These are phyloP conservation scores for Spergularia marina DNA, from an alignment of 148 eudicot genomes.

Conservation along the genomic window DNA sequence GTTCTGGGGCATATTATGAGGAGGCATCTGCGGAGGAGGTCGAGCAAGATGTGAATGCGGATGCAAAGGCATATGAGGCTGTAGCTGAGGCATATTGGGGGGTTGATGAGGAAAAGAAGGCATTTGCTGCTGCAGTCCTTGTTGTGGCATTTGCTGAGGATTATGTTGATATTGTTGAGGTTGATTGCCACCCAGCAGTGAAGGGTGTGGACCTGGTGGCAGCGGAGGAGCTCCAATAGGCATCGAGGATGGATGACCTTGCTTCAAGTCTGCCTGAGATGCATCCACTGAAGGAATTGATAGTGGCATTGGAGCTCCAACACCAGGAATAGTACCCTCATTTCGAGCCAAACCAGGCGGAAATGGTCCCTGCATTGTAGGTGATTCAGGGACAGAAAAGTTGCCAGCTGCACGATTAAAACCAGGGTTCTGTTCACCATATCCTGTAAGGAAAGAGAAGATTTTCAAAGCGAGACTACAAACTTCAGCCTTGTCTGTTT, in stretches of 20 bases:
- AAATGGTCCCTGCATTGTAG: slow-evolving; percentile 82
- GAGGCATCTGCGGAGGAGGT: slow-evolving; percentile 72
- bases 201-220: slow-evolving; percentile 98
- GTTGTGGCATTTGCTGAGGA: slow-evolving; percentile 70
- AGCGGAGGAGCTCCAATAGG: slow-evolving; percentile 86
- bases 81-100: slow-evolving; percentile 70
- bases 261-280: slow-evolving; percentile 72
- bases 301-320: slow-evolving; percentile 93
- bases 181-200: slow-evolving; percentile 57
- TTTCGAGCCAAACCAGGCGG: slow-evolving; percentile 74
- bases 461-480: neutral
- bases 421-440: slow-evolving; percentile 69
- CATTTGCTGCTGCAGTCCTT: slow-evolving; percentile 59
- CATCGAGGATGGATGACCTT: slow-evolving; percentile 46
- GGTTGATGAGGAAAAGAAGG: slow-evolving; percentile 56
- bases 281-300: slow-evolving; percentile 60
- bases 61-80: slow-evolving; percentile 62
- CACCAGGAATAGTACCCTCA: slow-evolving; percentile 97
- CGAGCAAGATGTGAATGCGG: slow-evolving; percentile 73
- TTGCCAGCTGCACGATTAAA: slow-evolving; percentile 60
- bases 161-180: slow-evolving; percentile 81
- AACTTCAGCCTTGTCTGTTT: neutral
- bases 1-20: slow-evolving; percentile 57
- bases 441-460: slow-evolving; percentile 45
- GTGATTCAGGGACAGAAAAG: slow-evolving; percentile 56